Evolutionary conservation across 1,139 yeast genomes (phyloP).

Genomic region (Petasospora fabianii): DNA sequence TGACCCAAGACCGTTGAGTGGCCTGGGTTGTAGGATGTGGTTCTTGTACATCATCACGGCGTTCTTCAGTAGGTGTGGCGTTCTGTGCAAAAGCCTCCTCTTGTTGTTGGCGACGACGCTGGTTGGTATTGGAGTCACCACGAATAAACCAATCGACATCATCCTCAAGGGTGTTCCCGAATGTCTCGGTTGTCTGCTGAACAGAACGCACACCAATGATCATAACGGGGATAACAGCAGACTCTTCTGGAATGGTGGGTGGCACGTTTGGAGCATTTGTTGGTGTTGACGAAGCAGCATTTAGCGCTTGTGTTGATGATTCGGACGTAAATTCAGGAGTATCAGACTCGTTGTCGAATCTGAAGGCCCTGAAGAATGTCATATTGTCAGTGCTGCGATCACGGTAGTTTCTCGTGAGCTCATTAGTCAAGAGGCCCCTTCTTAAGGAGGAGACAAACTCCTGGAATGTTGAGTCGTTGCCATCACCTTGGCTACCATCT

Average conservation of each 20-base stretch:
- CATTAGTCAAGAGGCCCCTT: constrained; percentile 37
- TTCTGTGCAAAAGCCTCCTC: background rate
- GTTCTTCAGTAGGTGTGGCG: constrained; percentile 1
- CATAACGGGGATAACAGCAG: constrained; percentile 45
- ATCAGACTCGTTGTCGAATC: constrained; percentile 35
- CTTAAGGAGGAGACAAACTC: constrained; percentile 39
- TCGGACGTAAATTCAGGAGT: no score
- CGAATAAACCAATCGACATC: constrained; percentile 17
- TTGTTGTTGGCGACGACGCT: background rate
- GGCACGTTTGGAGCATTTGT: background rate
- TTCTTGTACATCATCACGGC: constrained; percentile 7
- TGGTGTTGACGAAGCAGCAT: background rate
- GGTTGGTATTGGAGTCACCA: background rate
- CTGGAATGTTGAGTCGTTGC: constrained; percentile 33
- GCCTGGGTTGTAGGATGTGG: constrained; percentile 4
- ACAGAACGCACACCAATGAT: constrained; percentile 55
- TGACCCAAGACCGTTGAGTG: constrained; percentile 41
- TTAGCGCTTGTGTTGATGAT: no score
- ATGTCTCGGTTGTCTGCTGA: constrained; percentile 11
- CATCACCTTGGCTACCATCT: constrained; percentile 1
- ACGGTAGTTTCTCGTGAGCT: constrained; percentile 26
- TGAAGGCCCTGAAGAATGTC: constrained; percentile 51
- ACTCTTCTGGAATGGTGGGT: constrained; percentile 2
- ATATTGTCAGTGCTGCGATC: constrained; percentile 21
- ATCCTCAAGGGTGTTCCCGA: constrained; percentile 7